Evolutionary conservation across 371 early-diverging fungal species (phyloP).

Genomic region (Fennellomyces sp.): DNA sequence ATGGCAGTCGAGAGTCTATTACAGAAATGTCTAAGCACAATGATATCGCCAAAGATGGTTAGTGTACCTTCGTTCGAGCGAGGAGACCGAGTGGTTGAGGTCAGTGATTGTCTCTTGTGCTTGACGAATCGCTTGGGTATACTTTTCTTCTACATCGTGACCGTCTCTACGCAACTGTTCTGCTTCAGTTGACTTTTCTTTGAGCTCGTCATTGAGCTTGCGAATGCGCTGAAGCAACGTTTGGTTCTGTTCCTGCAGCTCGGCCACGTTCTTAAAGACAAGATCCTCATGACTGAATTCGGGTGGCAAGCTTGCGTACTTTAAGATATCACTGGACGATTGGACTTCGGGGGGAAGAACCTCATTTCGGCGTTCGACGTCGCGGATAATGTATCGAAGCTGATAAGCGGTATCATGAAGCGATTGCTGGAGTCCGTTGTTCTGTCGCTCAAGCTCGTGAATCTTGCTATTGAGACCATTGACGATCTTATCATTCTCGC

Average conservation of each 20-base stretch:
- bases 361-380: slow-evolving; percentile 18
- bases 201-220: not conserved
- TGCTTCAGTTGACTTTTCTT: not conserved
- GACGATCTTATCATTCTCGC: not conserved
- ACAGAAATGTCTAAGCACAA: not conserved
- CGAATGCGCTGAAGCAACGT: slow-evolving; percentile 15
- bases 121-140: not conserved
- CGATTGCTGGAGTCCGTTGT: not conserved
- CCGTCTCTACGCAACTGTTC: not conserved
- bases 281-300: slow-evolving; percentile 9
- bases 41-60: not conserved
- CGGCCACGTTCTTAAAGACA: slow-evolving; percentile 18
- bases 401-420: slow-evolving; percentile 21
- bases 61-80: not conserved
- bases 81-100: not conserved
- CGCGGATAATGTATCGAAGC: slow-evolving; percentile 17
- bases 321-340: slow-evolving; percentile 6
- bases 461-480: not conserved
- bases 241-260: slow-evolving; percentile 21
- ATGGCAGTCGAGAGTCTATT: not conserved
- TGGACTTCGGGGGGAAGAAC: slow-evolving; percentile 15
- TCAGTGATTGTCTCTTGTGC: not conserved
- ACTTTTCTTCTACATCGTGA: not conserved
- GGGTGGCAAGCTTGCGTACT: slow-evolving; percentile 8
- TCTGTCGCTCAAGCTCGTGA: not conserved